Base-by-base conservation (phyloP, 2,329 filamentous ascomycete species). In the Exophiala mesophila region DNA sequence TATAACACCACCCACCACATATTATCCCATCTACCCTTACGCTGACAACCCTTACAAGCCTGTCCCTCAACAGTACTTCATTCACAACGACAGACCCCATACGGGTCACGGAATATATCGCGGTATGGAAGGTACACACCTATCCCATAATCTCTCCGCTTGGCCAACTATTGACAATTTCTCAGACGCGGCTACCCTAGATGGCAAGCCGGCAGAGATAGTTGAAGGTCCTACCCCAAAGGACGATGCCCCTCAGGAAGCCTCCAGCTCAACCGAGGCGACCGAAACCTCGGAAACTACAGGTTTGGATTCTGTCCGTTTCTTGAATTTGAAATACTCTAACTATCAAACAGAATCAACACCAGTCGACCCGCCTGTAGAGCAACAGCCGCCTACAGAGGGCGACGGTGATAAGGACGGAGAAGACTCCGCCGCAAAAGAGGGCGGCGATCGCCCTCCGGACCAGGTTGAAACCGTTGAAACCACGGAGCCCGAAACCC, bases 151-250 rank as follows among this genome's bases (percentile, higher is more conserved):
- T 15, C 4, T 5, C 19, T 12, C 45, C 44, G 50, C 53, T 45
- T 55, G 56, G 58, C 57, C 62, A 60, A 61, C 61, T 52, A 53
- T 55, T 52, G 55, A 59, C 52, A 4, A 16, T 9, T 34, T 6
- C 7, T 5, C 20, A 34, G 32, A 34, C 57, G 66, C 24, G 18
- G 7, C 32, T 9, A n/a, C 31, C 15, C 20, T 18, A 10, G 24
- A 43, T 17, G 23, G 32, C 9, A 20, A 20, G 5, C 18, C 35
- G n/a, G 18, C 28, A 53, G 57, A 61, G 51, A 61, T 65, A 56
- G 59, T 60, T 52, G 61, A 58, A 55, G 61, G 60, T 54, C 49
- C 59, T 49, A 44, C 53, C 28, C 20, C 56, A 54, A 31, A 12
- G 9, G 29, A 16, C n/a, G 35, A 43, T 13, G 16, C 10, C 7